Evolutionary conservation across 805 yeast species (phyloP).

Genomic region (Starmerella riodocensis): DNA sequence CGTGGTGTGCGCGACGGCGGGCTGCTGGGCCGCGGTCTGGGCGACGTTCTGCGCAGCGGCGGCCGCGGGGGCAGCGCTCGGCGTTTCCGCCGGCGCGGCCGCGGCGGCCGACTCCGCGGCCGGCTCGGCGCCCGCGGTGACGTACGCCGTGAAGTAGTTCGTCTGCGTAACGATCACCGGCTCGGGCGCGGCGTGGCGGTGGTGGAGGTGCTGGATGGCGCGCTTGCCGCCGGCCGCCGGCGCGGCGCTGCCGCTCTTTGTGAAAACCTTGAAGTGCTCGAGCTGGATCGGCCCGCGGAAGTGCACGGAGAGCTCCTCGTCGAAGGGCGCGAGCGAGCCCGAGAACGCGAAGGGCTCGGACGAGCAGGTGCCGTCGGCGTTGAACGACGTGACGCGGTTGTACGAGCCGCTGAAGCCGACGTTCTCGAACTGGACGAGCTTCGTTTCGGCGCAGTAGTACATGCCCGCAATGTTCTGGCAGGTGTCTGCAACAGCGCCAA

Average conservation of each 20-base stretch:
- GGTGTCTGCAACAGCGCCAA: conserved; percentile 25
- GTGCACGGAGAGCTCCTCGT: conserved; percentile 78
- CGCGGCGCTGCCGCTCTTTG: conserved; percentile 36
- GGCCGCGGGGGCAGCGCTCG: conserved; percentile 16
- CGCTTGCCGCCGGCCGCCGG: conserved; percentile 41
- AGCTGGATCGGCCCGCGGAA: conserved; percentile 81
- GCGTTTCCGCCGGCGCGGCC: background rate
- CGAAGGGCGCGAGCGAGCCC: conserved; percentile 65
- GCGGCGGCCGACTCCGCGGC: background rate
- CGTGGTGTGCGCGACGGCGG: background rate
- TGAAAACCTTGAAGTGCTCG: conserved; percentile 80
- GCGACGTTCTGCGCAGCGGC: too few species aligned
- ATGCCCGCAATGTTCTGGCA: conserved; percentile 52
- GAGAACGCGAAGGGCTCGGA: conserved; percentile 44
- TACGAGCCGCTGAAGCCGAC: conserved; percentile 82
- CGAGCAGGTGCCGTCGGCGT: conserved; percentile 59
- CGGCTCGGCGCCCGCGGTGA: conserved; percentile 21
- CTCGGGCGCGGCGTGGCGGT: conserved; percentile 36
- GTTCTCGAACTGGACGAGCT: conserved; percentile 51
- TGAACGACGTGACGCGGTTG: conserved; percentile 68
- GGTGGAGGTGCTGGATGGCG: conserved; percentile 41
- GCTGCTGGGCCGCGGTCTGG: too few species aligned
- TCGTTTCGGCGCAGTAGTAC: conserved; percentile 65
- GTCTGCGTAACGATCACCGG: conserved; percentile 60
- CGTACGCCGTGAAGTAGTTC: conserved; percentile 45